A percentile compares a stretch with the other conserved stretches of the same genome.
Evolutionary conservation across 1,284 basidiomycete genomes (phyloP).

Genomic region (Trametes sp.): DNA sequence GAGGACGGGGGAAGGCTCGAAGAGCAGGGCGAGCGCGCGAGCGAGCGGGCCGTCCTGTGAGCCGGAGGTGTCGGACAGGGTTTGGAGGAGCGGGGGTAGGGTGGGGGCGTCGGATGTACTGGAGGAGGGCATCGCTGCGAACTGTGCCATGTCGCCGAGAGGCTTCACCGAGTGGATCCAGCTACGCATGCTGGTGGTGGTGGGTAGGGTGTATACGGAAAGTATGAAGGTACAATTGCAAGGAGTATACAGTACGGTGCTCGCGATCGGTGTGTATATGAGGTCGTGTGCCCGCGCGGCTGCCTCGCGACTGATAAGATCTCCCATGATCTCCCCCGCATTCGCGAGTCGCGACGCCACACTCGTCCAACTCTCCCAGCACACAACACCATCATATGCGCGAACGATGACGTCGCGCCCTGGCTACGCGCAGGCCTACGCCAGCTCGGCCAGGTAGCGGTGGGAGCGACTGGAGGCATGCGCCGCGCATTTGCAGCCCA

Average conservation of each 20-base stretch:
- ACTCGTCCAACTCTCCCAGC: not conserved
- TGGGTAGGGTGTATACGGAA: not conserved
- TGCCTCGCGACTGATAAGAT: constrained; percentile 12
- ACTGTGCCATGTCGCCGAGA: constrained; percentile 21
- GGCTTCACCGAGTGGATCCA: constrained; percentile 32
- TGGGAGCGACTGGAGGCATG: constrained; percentile 2
- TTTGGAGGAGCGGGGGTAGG: constrained; percentile 47
- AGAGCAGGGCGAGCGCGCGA: constrained; percentile 60
- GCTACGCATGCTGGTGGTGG: constrained; percentile 22
- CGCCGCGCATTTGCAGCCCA: constrained; percentile 19
- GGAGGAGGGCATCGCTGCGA: not conserved
- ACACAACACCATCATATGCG: not conserved
- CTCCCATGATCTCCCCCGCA: constrained; percentile 11
- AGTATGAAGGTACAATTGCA: not conserved
- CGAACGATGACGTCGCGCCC: not conserved
- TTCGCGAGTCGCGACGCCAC: not conserved
- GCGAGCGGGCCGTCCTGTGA: constrained; percentile 44
- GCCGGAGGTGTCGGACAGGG: constrained; percentile 37
- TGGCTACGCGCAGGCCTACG: not conserved
- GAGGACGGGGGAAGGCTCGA: constrained; percentile 76
- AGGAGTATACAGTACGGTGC: too few relatives aligned
- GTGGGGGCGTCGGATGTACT: constrained; percentile 39
- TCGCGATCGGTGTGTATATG: too few relatives aligned
- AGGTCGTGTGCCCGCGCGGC: not conserved
- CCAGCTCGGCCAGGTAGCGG: not conserved